Conservation (phyloP, 2,329 filamentous ascomycete genomes). For the Spiromastix sp. region DNA sequence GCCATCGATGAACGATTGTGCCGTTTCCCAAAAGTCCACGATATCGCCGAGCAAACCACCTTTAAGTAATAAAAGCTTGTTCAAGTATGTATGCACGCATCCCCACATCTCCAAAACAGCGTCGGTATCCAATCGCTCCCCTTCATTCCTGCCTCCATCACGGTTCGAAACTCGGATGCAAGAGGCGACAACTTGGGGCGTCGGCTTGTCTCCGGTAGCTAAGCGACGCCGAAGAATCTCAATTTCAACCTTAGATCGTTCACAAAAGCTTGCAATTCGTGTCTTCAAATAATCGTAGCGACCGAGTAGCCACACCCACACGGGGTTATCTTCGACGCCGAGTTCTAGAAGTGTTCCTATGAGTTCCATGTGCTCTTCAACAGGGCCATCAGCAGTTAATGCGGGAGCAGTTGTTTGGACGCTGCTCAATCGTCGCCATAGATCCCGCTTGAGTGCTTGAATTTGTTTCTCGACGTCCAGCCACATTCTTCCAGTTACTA, state of each 20-base stretch:
- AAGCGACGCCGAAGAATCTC: slow-evolving; percentile 79
- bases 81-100: slow-evolving; percentile 66
- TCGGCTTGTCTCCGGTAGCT: slow-evolving; percentile 62
- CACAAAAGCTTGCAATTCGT: slow-evolving; percentile 68
- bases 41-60: slow-evolving; percentile 81
- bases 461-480: slow-evolving; percentile 83
- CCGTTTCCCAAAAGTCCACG: slow-evolving; percentile 86
- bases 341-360: slow-evolving; percentile 85
- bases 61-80: slow-evolving; percentile 58
- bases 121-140: slow-evolving; percentile 60
- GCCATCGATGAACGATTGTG: slow-evolving; percentile 81
- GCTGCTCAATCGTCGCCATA: slow-evolving; percentile 71
- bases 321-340: slow-evolving; percentile 89
- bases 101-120: slow-evolving; percentile 90
- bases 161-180: slow-evolving; percentile 66
- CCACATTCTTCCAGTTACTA: slow-evolving; percentile 91
- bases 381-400: slow-evolving; percentile 41
- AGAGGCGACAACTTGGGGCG: slow-evolving; percentile 56
- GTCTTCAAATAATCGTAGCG: slow-evolving; percentile 81
- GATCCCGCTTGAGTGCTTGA: slow-evolving; percentile 73
- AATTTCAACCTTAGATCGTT: slow-evolving; percentile 83
- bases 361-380: slow-evolving; percentile 83
- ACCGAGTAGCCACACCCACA: slow-evolving; percentile 90
- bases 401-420: slow-evolving; percentile 49
- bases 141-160: slow-evolving; percentile 52